Base-by-base conservation (phyloP, 352 stramenopile species). In the Phytophthora fragariae region DNA sequence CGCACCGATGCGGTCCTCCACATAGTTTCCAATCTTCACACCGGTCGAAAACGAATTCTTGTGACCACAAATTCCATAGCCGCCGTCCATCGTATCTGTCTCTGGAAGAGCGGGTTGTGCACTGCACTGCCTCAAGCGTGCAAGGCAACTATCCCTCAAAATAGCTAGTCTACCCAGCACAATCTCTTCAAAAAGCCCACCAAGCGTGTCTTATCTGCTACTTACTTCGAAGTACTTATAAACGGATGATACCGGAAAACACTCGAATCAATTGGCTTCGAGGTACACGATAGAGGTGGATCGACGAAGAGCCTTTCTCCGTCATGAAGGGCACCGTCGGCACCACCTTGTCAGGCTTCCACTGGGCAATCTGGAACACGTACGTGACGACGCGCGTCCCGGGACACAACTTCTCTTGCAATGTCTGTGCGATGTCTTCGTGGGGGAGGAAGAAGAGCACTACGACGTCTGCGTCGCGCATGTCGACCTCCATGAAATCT, bases 21-120 rank as follows among this genome's bases (percentile, higher is more conserved):
- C 89, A 76, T 92, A 96, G 71, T 94, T 96, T 37, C 89, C 87
- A 67, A 93, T 75, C 73, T 93, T 93, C 53, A 93, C 84, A 31
- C 80, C 79, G 21, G 84, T 88, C 9, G 77, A 85, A 68, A 90
- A 96, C 68, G 83, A 76, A 80, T 96, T 96, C 83, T 94, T 94
- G 82, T 94, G 89, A 3, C 89, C 87, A 55, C 87, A 93, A 49
- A 94, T 85, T 47, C 89, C 89, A 58, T 87, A 94, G 8, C 89
- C 89, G 33, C 76, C 56, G 62, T 77, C 80, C 79, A 88, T 88
- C 17, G 14, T 56, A 0, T 41, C 7, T 39, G 10, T 57, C 35
- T 59, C 46, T 11, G 37, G 31, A 33, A 9, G 47, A 60, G 49
- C 33, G 37, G 49, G 33, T 65, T 70, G 52, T 46, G 29, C n/a